These are phyloP conservation scores for Paramecium pentaurelia DNA, from an alignment of 73 alveolate genomes.

Conservation along the genomic window DNA sequence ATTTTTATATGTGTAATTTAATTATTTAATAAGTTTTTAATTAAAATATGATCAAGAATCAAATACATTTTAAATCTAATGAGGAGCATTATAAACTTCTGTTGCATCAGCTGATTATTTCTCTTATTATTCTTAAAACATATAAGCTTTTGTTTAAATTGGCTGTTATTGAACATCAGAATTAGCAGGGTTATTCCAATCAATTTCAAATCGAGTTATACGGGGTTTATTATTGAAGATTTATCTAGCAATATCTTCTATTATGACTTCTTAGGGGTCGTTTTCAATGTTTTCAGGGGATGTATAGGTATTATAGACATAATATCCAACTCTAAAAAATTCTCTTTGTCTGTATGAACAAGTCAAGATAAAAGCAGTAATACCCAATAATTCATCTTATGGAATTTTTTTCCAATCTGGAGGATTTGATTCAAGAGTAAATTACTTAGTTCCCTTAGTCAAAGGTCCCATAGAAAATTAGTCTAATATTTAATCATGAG, in stretches of 20 bases:
- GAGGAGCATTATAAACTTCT: neutral
- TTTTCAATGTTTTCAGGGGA: conserved; percentile 88
- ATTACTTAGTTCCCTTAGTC: conserved; percentile 86
- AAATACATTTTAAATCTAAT: neutral
- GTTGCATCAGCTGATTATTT: neutral
- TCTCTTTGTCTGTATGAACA: conserved; percentile 91
- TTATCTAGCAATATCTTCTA: conserved; percentile 81
- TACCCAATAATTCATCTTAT: conserved; percentile 88
- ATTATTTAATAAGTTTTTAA: neutral
- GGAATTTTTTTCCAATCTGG: conserved; percentile 89
- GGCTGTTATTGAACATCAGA: neutral
- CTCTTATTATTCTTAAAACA: conserved; percentile 33
- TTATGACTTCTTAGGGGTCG: conserved; percentile 83
- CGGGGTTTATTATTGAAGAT: conserved; percentile 94
- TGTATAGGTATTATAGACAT: conserved; percentile 92
- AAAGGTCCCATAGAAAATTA: conserved; percentile 87
- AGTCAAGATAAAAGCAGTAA: conserved; percentile 92
- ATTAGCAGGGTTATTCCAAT: conserved; percentile 70
- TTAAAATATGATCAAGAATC: neutral
- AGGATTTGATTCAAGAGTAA: conserved; percentile 83
- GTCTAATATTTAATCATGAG: conserved; percentile 89
- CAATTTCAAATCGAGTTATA: conserved; percentile 92
- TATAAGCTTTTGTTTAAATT: neutral
- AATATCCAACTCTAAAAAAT: conserved; percentile 97
- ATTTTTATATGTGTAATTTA: no score